Evolutionary conservation across 2,329 filamentous ascomycete genomes (phyloP), one percentile per base, ranked within the genome.

Genomic region (Parafenestella ontariensis): DNA sequence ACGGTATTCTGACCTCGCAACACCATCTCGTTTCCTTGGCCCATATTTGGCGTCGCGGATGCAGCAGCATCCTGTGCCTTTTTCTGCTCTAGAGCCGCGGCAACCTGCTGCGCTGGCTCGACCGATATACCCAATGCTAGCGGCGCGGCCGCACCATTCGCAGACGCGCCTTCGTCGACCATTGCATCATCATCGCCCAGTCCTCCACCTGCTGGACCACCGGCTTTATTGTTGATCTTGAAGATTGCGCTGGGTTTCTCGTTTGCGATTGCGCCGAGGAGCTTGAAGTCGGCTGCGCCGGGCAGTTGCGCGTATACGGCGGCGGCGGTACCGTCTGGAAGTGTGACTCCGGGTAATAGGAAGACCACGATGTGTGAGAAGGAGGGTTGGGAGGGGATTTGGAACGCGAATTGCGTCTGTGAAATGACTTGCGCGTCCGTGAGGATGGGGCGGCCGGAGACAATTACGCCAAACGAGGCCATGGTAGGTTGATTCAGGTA

Each of bases 241-340:
- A 98, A 97, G 52, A 98, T 90, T 31, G 93, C 92, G 63, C 89
- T 94, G 65, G 95, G 92, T 72, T 97, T 97, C 52, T 93, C 92
- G 31, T 90, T 88, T 1, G 91, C 93, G 51, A 99, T 88, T 44
- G 89, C 95, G 59, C 96, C 95, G 4, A 98, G 86, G 67, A 99
- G 91, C 56, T 84, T 87, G 79, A 96, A 96, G 42, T 88, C 85
- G 73, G 63, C 75, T 49, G 77, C 65, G 8, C 78, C 77, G 3
- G 87, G 85, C n/a, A 89, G 79, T 61, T 93, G 89, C 43, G 96
- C 85, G 78, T 97, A 98, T 60, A 99, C 94, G 42, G 92, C 91
- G 13, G 93, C 95, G 5, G 92, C 94, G 18, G 90, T 90, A 64
- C 86, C 85, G 3, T 84, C 81, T 0, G 93, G 93, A 0, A 99